Evolutionary conservation across 2,329 filamentous ascomycete genomes (phyloP), one percentile per base, ranked within the genome.

Genomic region (Penicillium freii): DNA sequence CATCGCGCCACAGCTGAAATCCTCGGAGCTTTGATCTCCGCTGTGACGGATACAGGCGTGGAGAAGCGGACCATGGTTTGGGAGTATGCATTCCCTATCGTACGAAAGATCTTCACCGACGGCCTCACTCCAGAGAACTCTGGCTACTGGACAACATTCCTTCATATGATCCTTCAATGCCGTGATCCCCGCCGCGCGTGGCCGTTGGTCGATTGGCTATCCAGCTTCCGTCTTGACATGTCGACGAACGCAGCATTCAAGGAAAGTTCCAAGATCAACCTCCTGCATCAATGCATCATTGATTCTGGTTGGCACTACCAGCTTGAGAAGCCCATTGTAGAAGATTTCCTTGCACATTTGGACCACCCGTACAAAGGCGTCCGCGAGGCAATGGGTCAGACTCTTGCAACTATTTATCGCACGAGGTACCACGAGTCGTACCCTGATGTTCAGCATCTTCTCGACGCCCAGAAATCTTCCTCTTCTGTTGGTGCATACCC

Each of bases 351-450:
- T 59, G 81, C 84, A 25, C 94, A 99, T 72, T 86, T 99, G 40
- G 92, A 99, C 70, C 94, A 99, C 73, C 94, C 94, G 0, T 99
- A 99, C 79, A 99, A 99, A 79, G 90, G 92, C 31, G 94, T 99
- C 6, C 88, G 94, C 58, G 94, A 99, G 76, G 88, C 93, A 0
- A 96, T 99, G 78, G 94, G 94, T 0, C 84, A 91, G 43, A 93
- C 93, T 0, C 84, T 99, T 58, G 89, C 91, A 4, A 88, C 88
- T 4, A 93, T 97, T 57, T 94, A 92, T 73, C 89, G 92, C 62
- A 96, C 92, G 9, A 84, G 92, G 25, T 96, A 99, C 73, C 90
- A 97, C 70, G 94, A 99, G 75, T 95, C 92, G 0, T 97, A 96
- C 74, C 86, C 87, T 61, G 87, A 91, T 69, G 89, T 99, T 10